Evolutionary conservation across 768 basidiomycete species (phyloP).

Genomic region (Sarcomyxa edulis): DNA sequence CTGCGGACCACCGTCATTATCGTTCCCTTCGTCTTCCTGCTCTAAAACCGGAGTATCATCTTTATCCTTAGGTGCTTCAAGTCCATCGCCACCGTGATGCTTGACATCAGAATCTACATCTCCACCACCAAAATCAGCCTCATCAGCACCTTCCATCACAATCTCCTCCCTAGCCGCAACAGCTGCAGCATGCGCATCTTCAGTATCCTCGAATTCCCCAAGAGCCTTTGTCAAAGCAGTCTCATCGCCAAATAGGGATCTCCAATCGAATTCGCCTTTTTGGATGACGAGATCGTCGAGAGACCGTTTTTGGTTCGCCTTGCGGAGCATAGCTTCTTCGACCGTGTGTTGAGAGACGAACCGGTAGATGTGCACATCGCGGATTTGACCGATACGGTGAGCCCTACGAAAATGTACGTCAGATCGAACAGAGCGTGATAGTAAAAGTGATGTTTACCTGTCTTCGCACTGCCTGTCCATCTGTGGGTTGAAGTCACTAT

Average conservation of each 20-base stretch:
- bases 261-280: slow-evolving; percentile 93
- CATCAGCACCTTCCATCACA: slow-evolving; percentile 70
- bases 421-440: not conserved
- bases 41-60: slow-evolving; percentile 21
- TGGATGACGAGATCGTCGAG: slow-evolving; percentile 90
- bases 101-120: slow-evolving; percentile 25
- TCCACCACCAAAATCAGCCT: slow-evolving; percentile 70
- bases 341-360: slow-evolving; percentile 89
- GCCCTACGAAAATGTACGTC: slow-evolving; percentile 44
- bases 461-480: slow-evolving; percentile 98
- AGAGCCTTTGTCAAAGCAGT: slow-evolving; percentile 66
- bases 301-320: slow-evolving; percentile 96
- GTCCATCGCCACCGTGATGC: slow-evolving; percentile 8
- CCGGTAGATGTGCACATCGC: slow-evolving; percentile 94
- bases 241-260: slow-evolving; percentile 69
- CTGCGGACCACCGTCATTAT: slow-evolving; percentile 30
- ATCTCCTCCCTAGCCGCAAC: slow-evolving; percentile 72
- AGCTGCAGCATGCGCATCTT: slow-evolving; percentile 79
- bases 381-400: slow-evolving; percentile 97
- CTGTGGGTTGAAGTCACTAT: slow-evolving; percentile 95
- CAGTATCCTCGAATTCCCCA: slow-evolving; percentile 82
- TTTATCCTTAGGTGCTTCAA: slow-evolving; percentile 10
- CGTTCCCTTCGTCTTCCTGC: slow-evolving; percentile 21
- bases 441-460: slow-evolving; percentile 39
- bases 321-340: slow-evolving; percentile 93